Base-by-base conservation (phyloP, 2,329 filamentous ascomycete species). In the Pseudogymnoascus sp. region DNA sequence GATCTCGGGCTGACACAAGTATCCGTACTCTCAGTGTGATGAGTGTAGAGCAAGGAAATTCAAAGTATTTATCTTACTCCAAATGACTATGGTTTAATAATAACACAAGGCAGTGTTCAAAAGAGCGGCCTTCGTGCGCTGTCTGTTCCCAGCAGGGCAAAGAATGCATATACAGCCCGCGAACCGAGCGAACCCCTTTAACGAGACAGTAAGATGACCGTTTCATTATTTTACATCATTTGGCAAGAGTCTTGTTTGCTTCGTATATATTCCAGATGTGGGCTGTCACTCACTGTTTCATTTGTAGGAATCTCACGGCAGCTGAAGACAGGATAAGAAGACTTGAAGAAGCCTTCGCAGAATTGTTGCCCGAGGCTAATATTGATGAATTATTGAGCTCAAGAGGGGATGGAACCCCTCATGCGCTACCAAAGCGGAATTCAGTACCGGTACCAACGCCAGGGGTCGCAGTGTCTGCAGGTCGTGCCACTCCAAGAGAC, bases 111-210 rank as follows among this genome's bases (percentile, higher is more conserved):
- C 29, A 77, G 75, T 77, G 75, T 64, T 76, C 75, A 12, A 77
- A 77, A 68, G 74, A 75, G 65, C 72, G 71, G 60, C 75, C 75
- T 35, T 66, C 67, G 58, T 77, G 75, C 63, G 64, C 71, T 35
- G 71, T 74, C 68, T 77, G 75, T 65, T 70, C 69, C 62, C 75
- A 76, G 62, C 65, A 76, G 60, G 71, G 72, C 61, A 75, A 74
- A 63, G 70, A 74, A 63, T 77, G 75, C 69, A 71, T 71, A 29
- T 77, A 77, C 66, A 77, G 75, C 61, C 74, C 74, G 2, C 76
- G 75, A 66, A 66, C 75, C n/a, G 71, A 71, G 42, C 69, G 75
- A 58, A 77, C 75, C 60, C 75, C 75, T 42, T 67, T 77, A 60
- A 77, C 75, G 33, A 69, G 75, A 63, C 74, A 76, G 73, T 76